Base-by-base conservation (phyloP, 148 eudicot species). In the Linanthus parryae region DNA sequence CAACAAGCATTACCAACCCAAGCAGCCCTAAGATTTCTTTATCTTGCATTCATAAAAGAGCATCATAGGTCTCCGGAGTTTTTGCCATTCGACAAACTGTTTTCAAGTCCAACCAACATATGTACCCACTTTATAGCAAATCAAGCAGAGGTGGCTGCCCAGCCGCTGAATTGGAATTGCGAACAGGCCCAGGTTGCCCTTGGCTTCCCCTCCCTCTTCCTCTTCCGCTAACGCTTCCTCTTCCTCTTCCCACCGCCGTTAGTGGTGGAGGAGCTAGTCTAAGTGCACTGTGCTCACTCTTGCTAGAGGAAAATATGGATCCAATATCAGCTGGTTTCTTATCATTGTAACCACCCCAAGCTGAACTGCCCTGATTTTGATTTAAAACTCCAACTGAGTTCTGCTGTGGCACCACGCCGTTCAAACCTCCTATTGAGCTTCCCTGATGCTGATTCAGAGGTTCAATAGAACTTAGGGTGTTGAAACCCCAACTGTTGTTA, bases 231-330 rank as follows among this genome's bases (percentile, higher is more conserved):
- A 84, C 97, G 54, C 89, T 75, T 41, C 87, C 97, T 52, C 97
- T 73, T 20, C 78, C 92, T 75, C 86, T 74, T 15, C 96, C 96
- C 25, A 87, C 79, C 61, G 88, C 73, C 47, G 80, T 87, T 25
- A 77, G 28, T 2, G 98, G 98, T 16, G 98, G 98, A 14, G 98
- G 98, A 48, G 98, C 98, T 47, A 92, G 75, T 67, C 74, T 84
- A 35, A 57, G 83, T 49, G 96, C 94, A 57, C 66, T 60, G 37
- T 64, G 71, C 26, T 78, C 85, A 55, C 48, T 78, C 60, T 70
- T 85, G 46, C 63, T 47, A 8, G 98, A 58, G 47, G 68, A 48
- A 56, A 92, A 92, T 48, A 87, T 87, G 22, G 95, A 86, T 29
- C 90, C 82, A 40, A 91, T 45, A 71, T 87, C 91, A 14, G 74